phyloP scores from a whole-genome alignment of 2,329 filamentous ascomycete species.

The Helotiales sp. region DNA sequence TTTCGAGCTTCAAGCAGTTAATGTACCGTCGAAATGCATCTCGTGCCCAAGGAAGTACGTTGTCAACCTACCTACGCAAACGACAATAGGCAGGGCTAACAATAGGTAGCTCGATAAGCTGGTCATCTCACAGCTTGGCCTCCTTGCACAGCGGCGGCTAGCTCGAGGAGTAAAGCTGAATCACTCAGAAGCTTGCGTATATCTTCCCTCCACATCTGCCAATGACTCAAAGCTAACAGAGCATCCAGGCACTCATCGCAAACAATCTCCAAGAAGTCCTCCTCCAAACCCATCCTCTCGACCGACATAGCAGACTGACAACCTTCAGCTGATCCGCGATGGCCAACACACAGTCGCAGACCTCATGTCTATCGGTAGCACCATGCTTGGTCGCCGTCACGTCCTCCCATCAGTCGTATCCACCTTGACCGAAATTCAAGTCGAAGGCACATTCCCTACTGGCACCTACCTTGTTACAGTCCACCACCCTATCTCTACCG shows the following conservation, averaged over 20 bases:
- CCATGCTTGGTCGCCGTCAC: slow-evolving; percentile 90
- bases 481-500: slow-evolving; percentile 81
- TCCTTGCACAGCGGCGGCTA: slow-evolving; percentile 82
- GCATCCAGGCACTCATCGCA: slow-evolving; percentile 70
- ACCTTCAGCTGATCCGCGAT: slow-evolving; percentile 80
- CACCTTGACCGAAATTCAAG: slow-evolving; percentile 81
- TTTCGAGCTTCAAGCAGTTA: background rate
- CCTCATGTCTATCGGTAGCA: slow-evolving; percentile 88
- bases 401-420: slow-evolving; percentile 80
- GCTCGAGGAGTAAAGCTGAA: slow-evolving; percentile 88
- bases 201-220: slow-evolving; percentile 25
- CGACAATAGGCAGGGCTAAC: slow-evolving; percentile 1
- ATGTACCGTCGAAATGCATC: slow-evolving; percentile 41
- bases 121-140: slow-evolving; percentile 83
- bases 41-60: slow-evolving; percentile 49
- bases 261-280: slow-evolving; percentile 82
- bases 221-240: slow-evolving; percentile 11
- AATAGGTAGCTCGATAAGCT: slow-evolving; percentile 84
- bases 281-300: background rate
- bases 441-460: slow-evolving; percentile 88
- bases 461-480: slow-evolving; percentile 95
- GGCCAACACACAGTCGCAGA: slow-evolving; percentile 88
- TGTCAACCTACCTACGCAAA: background rate
- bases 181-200: slow-evolving; percentile 81
- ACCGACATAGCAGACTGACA: slow-evolving; percentile 15